These are phyloP conservation scores for Yamadazyma kitorensis DNA, from an alignment of 805 yeast species.

Conservation along the genomic window DNA sequence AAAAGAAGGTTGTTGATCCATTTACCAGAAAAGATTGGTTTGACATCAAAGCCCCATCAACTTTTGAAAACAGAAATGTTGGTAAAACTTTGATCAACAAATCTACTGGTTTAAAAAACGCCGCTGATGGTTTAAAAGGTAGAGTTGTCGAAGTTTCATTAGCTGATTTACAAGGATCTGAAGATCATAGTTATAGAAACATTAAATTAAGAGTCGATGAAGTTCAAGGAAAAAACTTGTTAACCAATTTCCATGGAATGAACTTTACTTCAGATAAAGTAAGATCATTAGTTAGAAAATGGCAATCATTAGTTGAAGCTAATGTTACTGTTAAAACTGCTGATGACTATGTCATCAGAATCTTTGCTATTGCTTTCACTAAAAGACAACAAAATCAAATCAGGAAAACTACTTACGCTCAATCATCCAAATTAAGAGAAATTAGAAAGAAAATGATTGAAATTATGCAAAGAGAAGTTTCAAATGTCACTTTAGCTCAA, in stretches of 20 bases:
- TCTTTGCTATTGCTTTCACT: slow-evolving; percentile 98
- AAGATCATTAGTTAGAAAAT: slow-evolving; percentile 96
- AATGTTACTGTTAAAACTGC: slow-evolving; percentile 97
- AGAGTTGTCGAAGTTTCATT: slow-evolving; percentile 94
- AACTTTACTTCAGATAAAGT: slow-evolving; percentile 98
- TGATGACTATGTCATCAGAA: slow-evolving; percentile 95
- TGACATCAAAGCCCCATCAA: slow-evolving; percentile 97
- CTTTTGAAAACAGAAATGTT: slow-evolving; percentile 97
- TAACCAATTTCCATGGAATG: slow-evolving; percentile 99
- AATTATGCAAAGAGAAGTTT: slow-evolving; percentile 94
- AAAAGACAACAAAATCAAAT: slow-evolving; percentile 95
- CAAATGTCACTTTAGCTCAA: slow-evolving; percentile 93
- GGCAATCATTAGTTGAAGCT: slow-evolving; percentile 98
- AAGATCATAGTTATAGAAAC: slow-evolving; percentile 98
- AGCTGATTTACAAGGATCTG: slow-evolving; percentile 98
- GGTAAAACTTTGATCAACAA: slow-evolving; percentile 99
- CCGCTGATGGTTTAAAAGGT: slow-evolving; percentile 97
- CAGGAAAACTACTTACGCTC: slow-evolving; percentile 97
- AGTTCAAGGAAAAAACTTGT: slow-evolving; percentile 97
- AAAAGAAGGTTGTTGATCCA: slow-evolving; percentile 99
- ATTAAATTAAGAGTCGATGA: slow-evolving; percentile 97
- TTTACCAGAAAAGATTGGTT: slow-evolving; percentile 99
- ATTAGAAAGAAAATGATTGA: slow-evolving; percentile 96
- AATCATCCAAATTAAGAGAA: slow-evolving; percentile 95
- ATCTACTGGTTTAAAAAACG: slow-evolving; percentile 96